Evolutionary conservation across 2,329 filamentous ascomycete genomes (phyloP), one percentile per base, ranked within the genome.

Genomic region (Cercospora janseana): DNA sequence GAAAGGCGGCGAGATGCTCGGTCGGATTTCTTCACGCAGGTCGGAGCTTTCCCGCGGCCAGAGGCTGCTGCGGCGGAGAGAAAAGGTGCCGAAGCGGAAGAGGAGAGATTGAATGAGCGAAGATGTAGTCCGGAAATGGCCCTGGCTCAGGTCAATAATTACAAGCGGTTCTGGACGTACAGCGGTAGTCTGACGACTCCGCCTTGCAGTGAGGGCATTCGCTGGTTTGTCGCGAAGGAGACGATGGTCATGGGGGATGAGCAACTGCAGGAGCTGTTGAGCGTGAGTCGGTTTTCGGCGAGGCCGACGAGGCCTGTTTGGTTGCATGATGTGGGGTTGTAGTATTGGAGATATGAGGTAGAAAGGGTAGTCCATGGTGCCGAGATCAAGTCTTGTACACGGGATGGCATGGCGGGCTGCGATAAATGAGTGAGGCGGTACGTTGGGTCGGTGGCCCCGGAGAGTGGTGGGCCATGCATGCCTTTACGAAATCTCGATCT

Each of bases 121-220:
- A n/a, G n/a, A n/a, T n/a, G n/a, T n/a, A n/a, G n/a, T n/a, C 56
- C 70, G 7, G 56, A 54, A 7, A 34, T 63, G 3, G 69, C 69
- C 0, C 44, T 76, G 4, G 54, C 66, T 1, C 66, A 69, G 28
- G 72, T 72, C 1, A 58, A 66, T 2, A 57, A 62, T 4, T 73
- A 75, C 54, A 64, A 66, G 20, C 70, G 74, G 42, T 77, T 74
- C 51, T 77, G 73, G 73, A 77, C 73, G 1, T 77, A 77, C 56
- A 62, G 69, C 46, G 74, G 75, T 3, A 73, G 70, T 44, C 57
- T 77, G 63, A 77, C 75, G 2, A 72, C 67, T 41, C 78, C 69
- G 51, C 77, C 67, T 50, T 79, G 67, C 63, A 68, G 61, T 23
- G 76, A 75, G 62, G 76, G 72, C 1, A 66, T 74, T 15, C 60